These are phyloP conservation scores for Podaxis rugospora DNA, from an alignment of 768 basidiomycete species.

Conservation along the genomic window DNA sequence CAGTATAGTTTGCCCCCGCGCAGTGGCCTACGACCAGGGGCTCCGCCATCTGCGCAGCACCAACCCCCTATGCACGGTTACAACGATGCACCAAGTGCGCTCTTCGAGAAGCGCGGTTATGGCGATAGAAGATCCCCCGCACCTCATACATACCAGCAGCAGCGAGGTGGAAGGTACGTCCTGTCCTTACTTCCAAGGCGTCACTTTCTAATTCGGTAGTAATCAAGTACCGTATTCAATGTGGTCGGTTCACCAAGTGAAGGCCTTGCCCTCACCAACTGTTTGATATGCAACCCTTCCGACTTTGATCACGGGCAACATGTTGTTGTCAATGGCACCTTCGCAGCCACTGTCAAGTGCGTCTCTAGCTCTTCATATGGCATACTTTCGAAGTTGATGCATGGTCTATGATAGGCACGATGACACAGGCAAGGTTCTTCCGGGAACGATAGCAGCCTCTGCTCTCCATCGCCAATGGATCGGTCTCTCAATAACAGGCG, in stretches of 20 bases:
- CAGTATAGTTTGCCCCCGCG: slow-evolving; percentile 26
- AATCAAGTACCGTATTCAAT: slow-evolving; percentile 35
- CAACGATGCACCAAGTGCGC: slow-evolving; percentile 44
- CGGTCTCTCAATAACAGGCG: slow-evolving; percentile 73
- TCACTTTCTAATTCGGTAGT: background rate
- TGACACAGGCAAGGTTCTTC: slow-evolving; percentile 63
- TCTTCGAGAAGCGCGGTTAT: slow-evolving; percentile 45
- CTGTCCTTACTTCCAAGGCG: background rate
- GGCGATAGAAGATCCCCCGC: slow-evolving; percentile 16
- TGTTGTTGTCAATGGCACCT: slow-evolving; percentile 70
- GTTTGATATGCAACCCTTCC: slow-evolving; percentile 70
- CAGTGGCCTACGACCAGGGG: slow-evolving; percentile 15
- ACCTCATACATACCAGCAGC: slow-evolving; percentile 10
- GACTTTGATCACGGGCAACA: slow-evolving; percentile 76
- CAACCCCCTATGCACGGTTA: slow-evolving; percentile 36
- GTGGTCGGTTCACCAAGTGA: slow-evolving; percentile 63
- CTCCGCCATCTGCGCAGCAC: slow-evolving; percentile 38
- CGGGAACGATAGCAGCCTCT: slow-evolving; percentile 73
- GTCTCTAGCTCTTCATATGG: slow-evolving; percentile 15
- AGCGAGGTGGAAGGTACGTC: slow-evolving; percentile 21
- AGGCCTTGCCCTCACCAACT: slow-evolving; percentile 72
- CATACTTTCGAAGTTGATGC: background rate
- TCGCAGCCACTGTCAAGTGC: slow-evolving; percentile 71
- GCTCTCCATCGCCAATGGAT: slow-evolving; percentile 87
- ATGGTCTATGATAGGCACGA: slow-evolving; percentile 54